These are phyloP conservation scores for Aquilaria yunnanensis DNA, from an alignment of 345 rosid species.

Conservation along the genomic window DNA sequence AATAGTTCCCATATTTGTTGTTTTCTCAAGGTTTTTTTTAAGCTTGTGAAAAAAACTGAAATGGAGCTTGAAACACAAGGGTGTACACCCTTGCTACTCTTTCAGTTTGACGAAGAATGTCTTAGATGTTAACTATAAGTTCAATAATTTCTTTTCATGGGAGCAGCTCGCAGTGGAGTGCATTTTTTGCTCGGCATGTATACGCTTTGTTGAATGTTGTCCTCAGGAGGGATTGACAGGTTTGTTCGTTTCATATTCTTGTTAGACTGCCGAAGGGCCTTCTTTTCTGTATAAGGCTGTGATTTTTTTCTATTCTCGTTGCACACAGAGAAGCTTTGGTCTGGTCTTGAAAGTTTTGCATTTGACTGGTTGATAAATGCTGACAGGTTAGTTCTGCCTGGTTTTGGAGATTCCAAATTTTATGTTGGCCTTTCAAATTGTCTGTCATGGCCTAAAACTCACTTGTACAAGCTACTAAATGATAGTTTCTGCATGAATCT, in stretches of 20 bases:
- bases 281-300: too few species aligned
- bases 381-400: constrained; percentile 46
- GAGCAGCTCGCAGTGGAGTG: constrained; percentile 95
- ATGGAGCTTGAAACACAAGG: not conserved
- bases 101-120: not conserved
- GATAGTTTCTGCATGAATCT: too few species aligned
- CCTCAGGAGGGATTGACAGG: constrained; percentile 95
- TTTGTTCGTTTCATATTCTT: constrained; percentile 23
- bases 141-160: constrained; percentile 20
- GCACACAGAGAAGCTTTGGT: constrained; percentile 85
- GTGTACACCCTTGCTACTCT: not conserved
- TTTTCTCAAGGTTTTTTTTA: not conserved
- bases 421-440: too few species aligned
- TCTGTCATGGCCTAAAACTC: too few species aligned
- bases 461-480: too few species aligned
- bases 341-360: constrained; percentile 92
- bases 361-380: constrained; percentile 95
- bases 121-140: constrained; percentile 10
- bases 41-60: constrained; percentile 6
- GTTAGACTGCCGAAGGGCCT: not conserved
- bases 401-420: too few species aligned
- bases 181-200: constrained; percentile 95
- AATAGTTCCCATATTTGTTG: not conserved
- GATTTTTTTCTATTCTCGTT: not conserved
- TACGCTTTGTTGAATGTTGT: constrained; percentile 91